These are phyloP conservation scores for Mimosa bimucronata DNA, from an alignment of 306 rosid genomes.

Conservation along the genomic window DNA sequence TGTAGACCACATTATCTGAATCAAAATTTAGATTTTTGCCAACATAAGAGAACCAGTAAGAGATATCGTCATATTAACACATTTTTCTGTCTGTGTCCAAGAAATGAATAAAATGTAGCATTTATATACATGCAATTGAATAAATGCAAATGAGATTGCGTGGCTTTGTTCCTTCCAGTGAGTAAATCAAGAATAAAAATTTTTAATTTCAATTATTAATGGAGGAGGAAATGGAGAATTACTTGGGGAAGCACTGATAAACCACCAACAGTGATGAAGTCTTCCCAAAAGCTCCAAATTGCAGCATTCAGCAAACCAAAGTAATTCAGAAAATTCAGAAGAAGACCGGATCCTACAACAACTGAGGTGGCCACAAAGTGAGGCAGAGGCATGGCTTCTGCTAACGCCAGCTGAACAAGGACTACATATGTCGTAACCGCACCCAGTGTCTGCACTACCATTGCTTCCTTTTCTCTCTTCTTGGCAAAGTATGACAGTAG, in stretches of 20 bases:
- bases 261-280: conserved; percentile 86
- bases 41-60: conserved; percentile 27
- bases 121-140: background rate
- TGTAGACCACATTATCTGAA: conserved; percentile 99
- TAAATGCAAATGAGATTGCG: background rate
- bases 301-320: conserved; percentile 61
- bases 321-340: conserved; percentile 77
- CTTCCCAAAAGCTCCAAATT: conserved; percentile 83
- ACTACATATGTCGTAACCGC: conserved; percentile 64
- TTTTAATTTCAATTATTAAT: conserved; percentile 11
- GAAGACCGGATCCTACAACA: conserved; percentile 70
- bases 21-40: conserved; percentile 28
- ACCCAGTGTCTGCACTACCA: conserved; percentile 84
- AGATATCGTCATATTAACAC: background rate
- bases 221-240: conserved; percentile 36
- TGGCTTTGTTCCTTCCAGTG: background rate
- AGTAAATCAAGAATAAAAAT: background rate
- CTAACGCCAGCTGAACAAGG: conserved; percentile 73
- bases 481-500: conserved; percentile 86
- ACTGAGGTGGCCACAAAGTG: conserved; percentile 64
- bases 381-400: conserved; percentile 84
- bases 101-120: background rate
- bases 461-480: conserved; percentile 88
- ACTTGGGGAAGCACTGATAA: conserved; percentile 86
- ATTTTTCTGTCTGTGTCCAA: background rate